A percentile compares a stretch with the other conserved stretches of the same genome.
Conservation (phyloP, 225 moss, liverwort and hornwort genomes). For the Sphagnum tenellum region DNA sequence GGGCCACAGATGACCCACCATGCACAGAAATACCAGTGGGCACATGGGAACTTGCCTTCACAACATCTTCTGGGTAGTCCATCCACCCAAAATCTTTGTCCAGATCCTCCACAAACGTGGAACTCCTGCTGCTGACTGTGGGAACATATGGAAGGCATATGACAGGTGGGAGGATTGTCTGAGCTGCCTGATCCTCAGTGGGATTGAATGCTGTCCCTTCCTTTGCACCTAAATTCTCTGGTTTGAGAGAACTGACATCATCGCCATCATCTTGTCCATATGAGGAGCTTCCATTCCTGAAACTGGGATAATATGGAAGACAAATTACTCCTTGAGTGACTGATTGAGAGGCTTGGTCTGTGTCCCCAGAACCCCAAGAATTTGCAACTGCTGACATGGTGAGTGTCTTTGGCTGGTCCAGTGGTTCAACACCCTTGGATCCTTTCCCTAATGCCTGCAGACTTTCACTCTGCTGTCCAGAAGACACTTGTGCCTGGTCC, state of each 20-base stretch:
- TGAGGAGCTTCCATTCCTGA: too few relatives aligned
- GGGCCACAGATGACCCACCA: neutral
- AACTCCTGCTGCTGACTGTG: neutral
- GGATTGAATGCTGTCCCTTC: neutral
- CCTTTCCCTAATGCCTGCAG: conserved; percentile 14
- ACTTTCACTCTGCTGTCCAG: conserved; percentile 18
- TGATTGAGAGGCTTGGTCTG: neutral
- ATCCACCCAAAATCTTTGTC: conserved; percentile 13
- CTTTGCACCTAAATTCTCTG: too few relatives aligned
- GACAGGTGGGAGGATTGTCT: conserved; percentile 1
- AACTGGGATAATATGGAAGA: too few relatives aligned
- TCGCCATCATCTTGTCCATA: too few relatives aligned
- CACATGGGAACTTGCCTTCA: conserved; percentile 8
- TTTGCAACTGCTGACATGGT: conserved; percentile 4
- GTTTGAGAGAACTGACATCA: too few relatives aligned
- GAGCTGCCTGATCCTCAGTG: conserved; percentile 4
- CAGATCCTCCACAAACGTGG: neutral
- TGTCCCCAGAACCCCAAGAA: conserved; percentile 1
- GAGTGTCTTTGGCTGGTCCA: conserved; percentile 5
- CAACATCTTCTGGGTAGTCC: conserved; percentile 1
- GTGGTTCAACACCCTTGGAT: conserved; percentile 12
- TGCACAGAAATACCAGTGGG: neutral
- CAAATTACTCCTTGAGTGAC: neutral
- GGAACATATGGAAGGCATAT: neutral
- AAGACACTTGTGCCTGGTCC: conserved; percentile 24